Evolutionary conservation across 139 green algal genomes (phyloP), one percentile per base, ranked within the genome.

Genomic region (Chlorella sp.): DNA sequence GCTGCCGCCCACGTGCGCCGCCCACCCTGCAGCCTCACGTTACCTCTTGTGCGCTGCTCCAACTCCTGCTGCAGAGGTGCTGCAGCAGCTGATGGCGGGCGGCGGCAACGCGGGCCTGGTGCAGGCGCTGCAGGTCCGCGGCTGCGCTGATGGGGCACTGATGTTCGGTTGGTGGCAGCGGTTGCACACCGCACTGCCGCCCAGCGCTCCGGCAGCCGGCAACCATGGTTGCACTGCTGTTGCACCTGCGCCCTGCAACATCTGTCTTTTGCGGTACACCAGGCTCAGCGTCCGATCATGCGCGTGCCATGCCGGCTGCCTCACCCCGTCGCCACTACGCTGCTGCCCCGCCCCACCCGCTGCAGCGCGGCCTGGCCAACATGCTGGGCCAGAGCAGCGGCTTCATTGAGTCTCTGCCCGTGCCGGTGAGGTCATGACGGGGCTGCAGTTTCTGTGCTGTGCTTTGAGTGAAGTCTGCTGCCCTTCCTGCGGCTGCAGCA

Each of bases 361-460:
- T 88, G 63, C 88, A 91, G 83, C 73, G 39, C 17, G 65, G 80
- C 16, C 82, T 94, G 38, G 81, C 85, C 28, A 85, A 81, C 60
- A 90, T 95, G 90, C 79, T 94, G 34, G 92, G 92, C 34, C 83
- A 64, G 34, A 85, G 87, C 15, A 91, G 82, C 51, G 86, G 89
- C 9, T 92, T 90, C 51, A 88, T 95, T 25, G 89, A 91, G 74
- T 82, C 84, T 2, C 87, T 90, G 56, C 91, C 90, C 28, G 81
- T 86, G 56, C 71, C 74, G 18, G 63, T 94, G 63, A 84, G 71
- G 7, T 7, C 44, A 7, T n/a, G n/a, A n/a, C n/a, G n/a, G n/a
- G n/a, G n/a, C n/a, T n/a, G n/a, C n/a, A n/a, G n/a, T n/a, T n/a
- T n/a, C n/a, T n/a, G n/a, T n/a, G n/a, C n/a, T n/a, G n/a, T n/a